These are phyloP conservation scores for Furculomyces boomerangus DNA, from an alignment of 371 early-diverging fungal genomes.

Conservation along the genomic window DNA sequence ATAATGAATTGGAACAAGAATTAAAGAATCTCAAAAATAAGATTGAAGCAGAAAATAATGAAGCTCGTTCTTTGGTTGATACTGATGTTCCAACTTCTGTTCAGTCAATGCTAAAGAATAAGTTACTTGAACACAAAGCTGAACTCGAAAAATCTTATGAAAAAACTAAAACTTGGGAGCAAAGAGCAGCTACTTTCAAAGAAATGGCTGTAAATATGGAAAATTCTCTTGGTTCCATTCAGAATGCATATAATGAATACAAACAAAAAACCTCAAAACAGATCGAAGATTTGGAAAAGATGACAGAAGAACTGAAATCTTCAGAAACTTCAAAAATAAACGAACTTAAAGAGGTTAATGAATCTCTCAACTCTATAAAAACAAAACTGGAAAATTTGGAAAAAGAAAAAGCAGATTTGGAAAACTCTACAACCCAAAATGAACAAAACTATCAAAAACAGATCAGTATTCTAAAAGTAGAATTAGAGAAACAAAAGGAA, in stretches of 20 bases:
- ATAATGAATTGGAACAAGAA: slow-evolving; percentile 22
- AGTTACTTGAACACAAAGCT: background rate
- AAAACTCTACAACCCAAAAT: background rate
- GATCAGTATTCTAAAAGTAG: background rate
- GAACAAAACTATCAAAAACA: background rate
- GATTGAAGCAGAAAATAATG: slow-evolving; percentile 26
- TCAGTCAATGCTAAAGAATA: background rate
- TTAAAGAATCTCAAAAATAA: slow-evolving; percentile 25
- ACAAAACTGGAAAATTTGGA: background rate
- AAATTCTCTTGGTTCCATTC: slow-evolving; percentile 1
- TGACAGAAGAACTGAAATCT: background rate
- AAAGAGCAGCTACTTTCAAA: slow-evolving; percentile 1
- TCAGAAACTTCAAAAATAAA: slow-evolving; percentile 3
- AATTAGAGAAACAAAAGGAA: slow-evolving; percentile 17
- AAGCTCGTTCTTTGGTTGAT: slow-evolving; percentile 5
- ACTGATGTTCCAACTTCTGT: background rate
- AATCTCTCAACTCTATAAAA: background rate
- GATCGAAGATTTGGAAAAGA: background rate
- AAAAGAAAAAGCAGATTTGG: background rate
- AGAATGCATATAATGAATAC: slow-evolving; percentile 4
- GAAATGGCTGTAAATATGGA: background rate
- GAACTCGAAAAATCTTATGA: slow-evolving; percentile 2
- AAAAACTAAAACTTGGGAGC: background rate
- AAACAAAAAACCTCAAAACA: background rate
- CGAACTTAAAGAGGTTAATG: background rate